Evolutionary conservation across 2,329 filamentous ascomycete genomes (phyloP).

Genomic region (Xylariaceae sp.): DNA sequence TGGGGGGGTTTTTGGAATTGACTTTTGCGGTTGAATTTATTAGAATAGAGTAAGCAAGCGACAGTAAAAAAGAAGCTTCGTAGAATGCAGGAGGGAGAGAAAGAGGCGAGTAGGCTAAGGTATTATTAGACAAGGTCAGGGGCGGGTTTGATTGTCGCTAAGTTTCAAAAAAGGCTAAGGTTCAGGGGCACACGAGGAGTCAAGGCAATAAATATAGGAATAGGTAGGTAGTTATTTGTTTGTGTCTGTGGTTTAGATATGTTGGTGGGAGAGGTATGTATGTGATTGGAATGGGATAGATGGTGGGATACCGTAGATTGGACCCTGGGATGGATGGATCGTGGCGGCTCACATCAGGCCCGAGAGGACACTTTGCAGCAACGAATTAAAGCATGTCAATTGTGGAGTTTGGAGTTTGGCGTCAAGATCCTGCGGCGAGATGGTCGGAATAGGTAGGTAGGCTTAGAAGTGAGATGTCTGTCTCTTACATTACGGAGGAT

Average conservation of each 20-base stretch:
- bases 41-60: neutral
- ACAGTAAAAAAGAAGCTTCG: neutral
- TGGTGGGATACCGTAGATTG: neutral
- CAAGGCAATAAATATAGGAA: neutral
- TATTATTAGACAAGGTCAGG: too few species aligned
- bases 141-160: neutral
- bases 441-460: neutral
- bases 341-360: neutral
- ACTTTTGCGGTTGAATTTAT: conserved; percentile 8
- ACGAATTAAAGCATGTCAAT: conserved; percentile 9
- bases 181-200: neutral
- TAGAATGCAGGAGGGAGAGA: neutral
- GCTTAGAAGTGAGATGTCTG: neutral
- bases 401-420: conserved; percentile 15
- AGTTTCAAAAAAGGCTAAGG: neutral
- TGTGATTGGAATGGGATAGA: neutral
- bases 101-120: too few species aligned
- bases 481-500: neutral
- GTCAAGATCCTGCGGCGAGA: neutral
- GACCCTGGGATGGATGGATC: neutral
- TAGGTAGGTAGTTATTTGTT: neutral
- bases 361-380: conserved; percentile 31
- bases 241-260: neutral
- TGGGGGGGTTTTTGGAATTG: conserved; percentile 16
- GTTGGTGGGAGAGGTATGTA: neutral